Evolutionary conservation across 768 basidiomycete genomes (phyloP), one percentile per base, ranked within the genome.

Genomic region (Trametes villosa): DNA sequence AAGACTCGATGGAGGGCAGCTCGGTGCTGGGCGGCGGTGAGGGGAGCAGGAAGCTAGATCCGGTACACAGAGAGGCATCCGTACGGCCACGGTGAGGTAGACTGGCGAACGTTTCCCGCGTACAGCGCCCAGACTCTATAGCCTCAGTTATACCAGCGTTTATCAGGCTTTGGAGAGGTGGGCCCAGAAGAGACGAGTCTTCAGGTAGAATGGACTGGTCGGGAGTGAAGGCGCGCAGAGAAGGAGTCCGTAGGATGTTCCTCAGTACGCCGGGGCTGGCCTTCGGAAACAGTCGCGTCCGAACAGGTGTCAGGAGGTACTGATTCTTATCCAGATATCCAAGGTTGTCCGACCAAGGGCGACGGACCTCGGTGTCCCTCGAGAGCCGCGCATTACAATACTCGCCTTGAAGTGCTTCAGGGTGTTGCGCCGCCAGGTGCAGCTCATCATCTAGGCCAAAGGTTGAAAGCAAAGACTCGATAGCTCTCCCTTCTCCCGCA

Each of bases 261-360:
- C 47, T 38, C 27, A 65, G 53, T 6, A 59, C 51, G 12, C 56
- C 47, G 4, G 60, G 53, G 42, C 64, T 62, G 31, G 52, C 59
- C 36, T 46, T 59, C 0, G 64, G 64, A 33, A 65, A 65, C 13
- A 61, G 26, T 22, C 30, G 58, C 41, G 9, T 58, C 4, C 64
- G 60, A 17, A 65, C 36, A 2, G 64, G 64, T 2, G 64, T 65
- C 15, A 53, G 31, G 27, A 65, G 17, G 36, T 61, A 62, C 9
- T 61, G 53, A n/a, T 62, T 38, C 51, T 65, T 61, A 31, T 54
- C 34, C 9, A 41, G 24, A 4, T 57, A 33, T 3, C 29, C 55
- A 15, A 45, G 41, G 6, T 17, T 17, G 38, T 22, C 5, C 2
- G 27, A 27, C 34, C 41, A 49, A 2, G n/a, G 26, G 2, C 12